phyloP scores from a whole-genome alignment of 2,329 filamentous ascomycete species.

The Penicillium sp. region DNA sequence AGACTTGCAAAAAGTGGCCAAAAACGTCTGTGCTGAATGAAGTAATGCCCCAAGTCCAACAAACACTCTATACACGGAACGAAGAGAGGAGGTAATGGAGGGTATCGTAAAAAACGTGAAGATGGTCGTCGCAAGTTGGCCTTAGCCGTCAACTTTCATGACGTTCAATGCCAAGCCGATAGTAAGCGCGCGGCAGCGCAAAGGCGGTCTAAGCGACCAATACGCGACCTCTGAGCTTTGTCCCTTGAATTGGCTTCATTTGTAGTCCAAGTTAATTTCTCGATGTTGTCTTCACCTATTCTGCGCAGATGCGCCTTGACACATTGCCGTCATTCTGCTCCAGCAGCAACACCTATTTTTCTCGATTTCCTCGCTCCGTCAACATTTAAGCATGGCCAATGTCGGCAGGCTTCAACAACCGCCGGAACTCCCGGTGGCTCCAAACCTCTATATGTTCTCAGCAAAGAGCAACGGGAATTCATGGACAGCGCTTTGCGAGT shows the following conservation, averaged over 20 bases:
- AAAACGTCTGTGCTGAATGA: not conserved
- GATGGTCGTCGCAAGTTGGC: conserved; percentile 18
- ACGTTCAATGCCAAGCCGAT: conserved; percentile 27
- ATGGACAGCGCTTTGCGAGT: conserved; percentile 78
- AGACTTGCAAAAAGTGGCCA: not conserved
- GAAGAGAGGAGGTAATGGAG: conserved; percentile 8
- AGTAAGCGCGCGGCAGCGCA: conserved; percentile 28
- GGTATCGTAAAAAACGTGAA: conserved; percentile 16
- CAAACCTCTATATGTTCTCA: conserved; percentile 50
- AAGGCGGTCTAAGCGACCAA: conserved; percentile 6
- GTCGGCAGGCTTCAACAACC: conserved; percentile 21
- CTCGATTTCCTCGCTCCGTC: conserved; percentile 34
- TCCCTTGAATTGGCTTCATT: not conserved
- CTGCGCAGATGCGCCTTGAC: conserved; percentile 18
- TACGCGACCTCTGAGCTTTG: conserved; percentile 1
- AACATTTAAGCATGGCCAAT: conserved; percentile 19
- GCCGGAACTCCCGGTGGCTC: conserved; percentile 22
- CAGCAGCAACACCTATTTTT: conserved; percentile 19
- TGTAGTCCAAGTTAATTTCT: not conserved
- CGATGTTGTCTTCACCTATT: conserved; percentile 21
- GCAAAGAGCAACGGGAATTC: conserved; percentile 61
- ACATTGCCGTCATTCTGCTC: conserved; percentile 8
- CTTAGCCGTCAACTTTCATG: conserved; percentile 22
- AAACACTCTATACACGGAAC: conserved; percentile 9
- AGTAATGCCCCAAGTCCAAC: not conserved